Evolutionary conservation across 371 early-diverging fungal genomes (phyloP).

Genomic region (Choanephora cucurbitarum): DNA sequence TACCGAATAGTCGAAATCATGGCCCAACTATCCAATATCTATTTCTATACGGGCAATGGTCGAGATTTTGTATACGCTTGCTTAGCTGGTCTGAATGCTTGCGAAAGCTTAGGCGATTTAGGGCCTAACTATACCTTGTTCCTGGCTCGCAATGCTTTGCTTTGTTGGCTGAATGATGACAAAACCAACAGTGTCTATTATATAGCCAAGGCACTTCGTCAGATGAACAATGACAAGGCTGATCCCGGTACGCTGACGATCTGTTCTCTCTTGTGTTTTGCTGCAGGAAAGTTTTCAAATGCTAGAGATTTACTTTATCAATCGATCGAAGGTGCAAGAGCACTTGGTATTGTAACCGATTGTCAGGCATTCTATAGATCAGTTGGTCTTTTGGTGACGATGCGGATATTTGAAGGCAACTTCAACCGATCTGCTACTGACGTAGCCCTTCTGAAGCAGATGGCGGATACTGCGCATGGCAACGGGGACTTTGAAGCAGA

Average conservation of each 20-base stretch:
- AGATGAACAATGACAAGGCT: slow-evolving; percentile 28
- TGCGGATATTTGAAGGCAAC: slow-evolving; percentile 59
- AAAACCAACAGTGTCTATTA: slow-evolving; percentile 45
- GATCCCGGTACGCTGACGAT: slow-evolving; percentile 45
- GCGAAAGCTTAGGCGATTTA: slow-evolving; percentile 41
- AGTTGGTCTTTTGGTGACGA: slow-evolving; percentile 48
- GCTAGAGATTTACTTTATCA: slow-evolving; percentile 48
- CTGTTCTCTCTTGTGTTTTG: slow-evolving; percentile 52
- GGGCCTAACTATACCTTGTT: slow-evolving; percentile 48
- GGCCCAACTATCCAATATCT: slow-evolving; percentile 54
- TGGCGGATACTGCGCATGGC: slow-evolving; percentile 49
- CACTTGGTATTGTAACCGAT: slow-evolving; percentile 56
- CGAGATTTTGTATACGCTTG: slow-evolving; percentile 45
- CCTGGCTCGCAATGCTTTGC: slow-evolving; percentile 46
- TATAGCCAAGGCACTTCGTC: slow-evolving; percentile 43
- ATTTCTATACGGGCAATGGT: slow-evolving; percentile 49
- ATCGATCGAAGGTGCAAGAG: slow-evolving; percentile 45
- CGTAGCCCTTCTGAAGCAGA: slow-evolving; percentile 41
- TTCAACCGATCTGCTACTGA: slow-evolving; percentile 46
- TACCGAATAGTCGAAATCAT: slow-evolving; percentile 50
- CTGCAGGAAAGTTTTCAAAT: slow-evolving; percentile 46
- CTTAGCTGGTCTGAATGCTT: slow-evolving; percentile 47
- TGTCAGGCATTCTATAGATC: slow-evolving; percentile 57
- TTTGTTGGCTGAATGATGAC: slow-evolving; percentile 54
- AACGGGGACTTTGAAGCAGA: slow-evolving; percentile 52